A percentile compares a stretch with the other conserved stretches of the same genome.
Evolutionary conservation across 345 rosid genomes (phyloP).

Genomic region (Camelina laxa): DNA sequence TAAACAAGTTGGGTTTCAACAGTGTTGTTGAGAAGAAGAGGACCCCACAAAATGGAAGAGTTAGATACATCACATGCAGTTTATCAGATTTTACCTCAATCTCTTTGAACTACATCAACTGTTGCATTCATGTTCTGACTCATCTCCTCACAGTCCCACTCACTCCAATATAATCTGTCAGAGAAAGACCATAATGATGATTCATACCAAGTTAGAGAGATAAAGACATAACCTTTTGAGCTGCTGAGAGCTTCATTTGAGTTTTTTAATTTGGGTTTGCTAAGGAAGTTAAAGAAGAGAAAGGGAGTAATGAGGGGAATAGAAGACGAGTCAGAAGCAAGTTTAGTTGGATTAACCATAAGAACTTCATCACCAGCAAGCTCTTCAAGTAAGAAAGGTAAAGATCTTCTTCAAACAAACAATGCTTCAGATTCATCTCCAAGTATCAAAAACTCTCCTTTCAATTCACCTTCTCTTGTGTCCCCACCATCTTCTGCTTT

Average conservation of each 20-base stretch:
- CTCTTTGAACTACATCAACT: constrained; percentile 48
- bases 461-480: constrained; percentile 74
- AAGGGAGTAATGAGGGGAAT: constrained; percentile 23
- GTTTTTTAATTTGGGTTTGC: constrained; percentile 22
- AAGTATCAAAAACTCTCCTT: constrained; percentile 59
- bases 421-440: constrained; percentile 53
- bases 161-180: constrained; percentile 51
- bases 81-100: constrained; percentile 46
- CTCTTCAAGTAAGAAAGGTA: constrained; percentile 51
- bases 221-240: constrained; percentile 38
- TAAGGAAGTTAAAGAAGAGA: constrained; percentile 20
- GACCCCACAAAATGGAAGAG: constrained; percentile 62
- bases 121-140: constrained; percentile 75
- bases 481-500: constrained; percentile 96
- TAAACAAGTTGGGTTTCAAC: constrained; percentile 35
- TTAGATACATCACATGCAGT: constrained; percentile 75
- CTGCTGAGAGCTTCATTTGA: constrained; percentile 39
- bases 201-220: constrained; percentile 41
- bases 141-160: constrained; percentile 51
- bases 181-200: constrained; percentile 43
- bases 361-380: constrained; percentile 54
- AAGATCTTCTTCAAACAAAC: constrained; percentile 34
- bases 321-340: constrained; percentile 50
- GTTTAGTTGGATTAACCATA: constrained; percentile 60
- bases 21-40: constrained; percentile 49